Evolutionary conservation across 2,329 filamentous ascomycete species (phyloP).

Genomic region (Monosporascus sp.): DNA sequence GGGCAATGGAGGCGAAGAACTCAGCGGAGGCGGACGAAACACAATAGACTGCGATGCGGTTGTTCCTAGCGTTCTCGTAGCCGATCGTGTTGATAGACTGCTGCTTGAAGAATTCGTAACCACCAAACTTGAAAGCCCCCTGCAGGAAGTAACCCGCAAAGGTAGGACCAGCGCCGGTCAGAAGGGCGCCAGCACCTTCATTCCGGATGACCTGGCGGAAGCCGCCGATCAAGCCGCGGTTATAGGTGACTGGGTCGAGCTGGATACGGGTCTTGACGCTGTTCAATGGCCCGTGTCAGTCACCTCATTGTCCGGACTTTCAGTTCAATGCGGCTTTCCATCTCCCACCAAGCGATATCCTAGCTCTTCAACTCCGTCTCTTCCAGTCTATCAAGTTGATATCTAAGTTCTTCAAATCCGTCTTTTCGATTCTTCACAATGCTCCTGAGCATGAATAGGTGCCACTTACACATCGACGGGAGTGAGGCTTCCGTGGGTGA

Average conservation of each 20-base stretch:
- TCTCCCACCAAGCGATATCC: too few relatives aligned
- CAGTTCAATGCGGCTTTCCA: slow-evolving; percentile 1
- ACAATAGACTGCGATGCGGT: slow-evolving; percentile 64
- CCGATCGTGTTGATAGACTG: slow-evolving; percentile 65
- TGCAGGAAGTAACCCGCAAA: slow-evolving; percentile 74
- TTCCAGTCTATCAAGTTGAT: too few relatives aligned
- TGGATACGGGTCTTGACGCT: slow-evolving; percentile 79
- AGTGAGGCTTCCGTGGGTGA: slow-evolving; percentile 95
- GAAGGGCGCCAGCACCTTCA: slow-evolving; percentile 66
- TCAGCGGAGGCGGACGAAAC: slow-evolving; percentile 48
- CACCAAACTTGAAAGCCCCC: slow-evolving; percentile 75
- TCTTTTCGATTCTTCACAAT: background rate
- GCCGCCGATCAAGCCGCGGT: slow-evolving; percentile 66
- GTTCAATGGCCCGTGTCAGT: slow-evolving; percentile 1
- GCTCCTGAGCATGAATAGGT: background rate
- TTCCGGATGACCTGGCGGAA: slow-evolving; percentile 65
- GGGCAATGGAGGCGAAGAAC: slow-evolving; percentile 58
- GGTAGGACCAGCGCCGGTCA: slow-evolving; percentile 68
- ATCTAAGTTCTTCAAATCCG: background rate
- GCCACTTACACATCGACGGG: slow-evolving; percentile 96
- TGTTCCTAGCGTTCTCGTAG: slow-evolving; percentile 58
- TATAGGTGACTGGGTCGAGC: slow-evolving; percentile 70
- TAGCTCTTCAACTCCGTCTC: background rate
- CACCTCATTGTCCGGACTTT: too few relatives aligned
- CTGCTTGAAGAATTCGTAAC: slow-evolving; percentile 80